These are phyloP conservation scores for Lenzites betulinus DNA, from an alignment of 768 basidiomycete genomes.

Conservation along the genomic window DNA sequence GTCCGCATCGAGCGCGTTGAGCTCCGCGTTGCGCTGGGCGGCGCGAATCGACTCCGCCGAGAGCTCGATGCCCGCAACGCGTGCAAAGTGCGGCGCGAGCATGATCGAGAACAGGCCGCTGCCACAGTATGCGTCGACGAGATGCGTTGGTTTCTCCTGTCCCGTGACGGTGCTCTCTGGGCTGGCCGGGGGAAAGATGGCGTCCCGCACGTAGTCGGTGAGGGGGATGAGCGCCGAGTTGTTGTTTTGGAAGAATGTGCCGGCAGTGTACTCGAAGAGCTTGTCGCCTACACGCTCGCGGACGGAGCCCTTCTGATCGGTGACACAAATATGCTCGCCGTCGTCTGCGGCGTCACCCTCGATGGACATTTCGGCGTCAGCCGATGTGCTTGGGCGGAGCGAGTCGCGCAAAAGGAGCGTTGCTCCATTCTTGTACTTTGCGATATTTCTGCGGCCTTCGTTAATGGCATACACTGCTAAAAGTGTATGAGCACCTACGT, in stretches of 20 bases:
- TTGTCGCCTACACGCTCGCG: slow-evolving; percentile 83
- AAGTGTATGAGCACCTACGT: slow-evolving; percentile 48
- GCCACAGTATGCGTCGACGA: slow-evolving; percentile 95
- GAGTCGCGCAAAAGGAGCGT: slow-evolving; percentile 92
- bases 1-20: slow-evolving; percentile 58
- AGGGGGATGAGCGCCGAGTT: slow-evolving; percentile 86
- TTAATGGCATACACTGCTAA: slow-evolving; percentile 1
- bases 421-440: slow-evolving; percentile 82
- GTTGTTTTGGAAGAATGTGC: slow-evolving; percentile 99
- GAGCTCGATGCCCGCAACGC: slow-evolving; percentile 89
- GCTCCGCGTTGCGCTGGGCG: slow-evolving; percentile 64
- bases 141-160: slow-evolving; percentile 60
- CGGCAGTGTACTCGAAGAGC: slow-evolving; percentile 82
- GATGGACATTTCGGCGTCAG: not conserved
- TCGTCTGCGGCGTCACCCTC: slow-evolving; percentile 10
- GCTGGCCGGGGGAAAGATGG: slow-evolving; percentile 49
- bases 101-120: slow-evolving; percentile 86
- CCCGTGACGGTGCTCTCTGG: slow-evolving; percentile 15
- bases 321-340: slow-evolving; percentile 75
- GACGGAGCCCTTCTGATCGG: slow-evolving; percentile 76
- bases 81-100: slow-evolving; percentile 71
- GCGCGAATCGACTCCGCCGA: slow-evolving; percentile 67
- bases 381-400: slow-evolving; percentile 29
- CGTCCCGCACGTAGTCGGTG: slow-evolving; percentile 78
- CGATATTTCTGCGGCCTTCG: slow-evolving; percentile 60